Evolutionary conservation across 495 filamentous ascomycete species (phyloP), one percentile per base, ranked within the genome.

Genomic region (Hypomontagnella monticulosa): DNA sequence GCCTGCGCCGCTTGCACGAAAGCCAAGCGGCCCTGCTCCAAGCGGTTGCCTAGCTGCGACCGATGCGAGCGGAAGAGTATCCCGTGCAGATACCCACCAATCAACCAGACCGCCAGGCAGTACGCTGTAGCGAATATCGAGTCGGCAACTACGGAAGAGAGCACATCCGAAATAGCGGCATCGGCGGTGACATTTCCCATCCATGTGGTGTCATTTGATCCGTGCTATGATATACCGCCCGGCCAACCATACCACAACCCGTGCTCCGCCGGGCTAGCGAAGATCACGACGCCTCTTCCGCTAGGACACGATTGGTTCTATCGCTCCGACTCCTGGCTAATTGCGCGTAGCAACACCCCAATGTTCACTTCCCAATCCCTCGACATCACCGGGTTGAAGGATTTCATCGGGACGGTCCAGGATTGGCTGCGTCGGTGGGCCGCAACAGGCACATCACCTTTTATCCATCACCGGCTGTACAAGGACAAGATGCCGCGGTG

Each of bases 391-490:
- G 54, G 65, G 11, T 33, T 57, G 53, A 57, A 57, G 41, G 41
- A 57, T 16, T 72, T 65, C 51, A 56, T 77, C 20, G 19, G 43
- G 12, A 63, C 44, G 49, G 52, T 73, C 16, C 66, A 73, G 18
- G 9, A 8, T 7, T 74, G 67, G 75, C 49, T 68, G 44, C 59
- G 27, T 14, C 44, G 12, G n/a, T 78, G 73, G 73, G 54, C 59
- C 7, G 41, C 23, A 0, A 57, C 68, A 4, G 74, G 73, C 8
- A 62, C 69, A 41, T 72, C 54, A 34, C 65, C 71, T 4, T 75
- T 83, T 36, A 73, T 81, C 6, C 81, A 84, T 48, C 70, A 66
- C 3, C 71, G 69, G 16, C 43, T 81, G 7, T 80, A 79, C 42
- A 41, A 53, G 6, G 50, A 38, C 2, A 53, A 48, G 18, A 61